Percentiles rank a stretch among this genome's conserved stretches.
phyloP scores from a whole-genome alignment of 768 basidiomycete genomes.

The Pleurotus cornucopiae region DNA sequence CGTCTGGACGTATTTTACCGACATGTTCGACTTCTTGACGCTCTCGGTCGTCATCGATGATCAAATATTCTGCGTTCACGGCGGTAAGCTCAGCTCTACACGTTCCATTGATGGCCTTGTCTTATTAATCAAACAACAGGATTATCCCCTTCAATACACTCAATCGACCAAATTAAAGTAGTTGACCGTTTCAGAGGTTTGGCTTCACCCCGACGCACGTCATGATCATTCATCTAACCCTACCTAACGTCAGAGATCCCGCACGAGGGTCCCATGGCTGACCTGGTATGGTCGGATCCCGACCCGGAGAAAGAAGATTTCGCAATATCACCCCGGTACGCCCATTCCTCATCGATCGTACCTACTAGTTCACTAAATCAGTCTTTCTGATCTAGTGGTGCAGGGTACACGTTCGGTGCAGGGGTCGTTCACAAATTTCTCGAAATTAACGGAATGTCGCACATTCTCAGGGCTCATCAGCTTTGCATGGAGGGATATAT shows the following conservation, averaged over 20 bases:
- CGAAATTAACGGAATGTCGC: conserved; percentile 92
- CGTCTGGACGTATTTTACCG: conserved; percentile 99
- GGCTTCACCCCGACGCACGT: conserved; percentile 16
- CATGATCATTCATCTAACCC: conserved; percentile 15
- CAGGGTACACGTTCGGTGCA: conserved; percentile 97
- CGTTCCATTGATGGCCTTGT: too few relatives aligned
- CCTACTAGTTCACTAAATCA: conserved; percentile 10
- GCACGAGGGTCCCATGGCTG: conserved; percentile 99
- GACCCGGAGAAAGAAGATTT: conserved; percentile 99
- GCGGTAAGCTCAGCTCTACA: conserved; percentile 50
- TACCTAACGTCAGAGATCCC: conserved; percentile 75
- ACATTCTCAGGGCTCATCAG: conserved; percentile 97
- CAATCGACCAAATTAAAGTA: conserved; percentile 99
- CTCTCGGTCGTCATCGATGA: conserved; percentile 98
- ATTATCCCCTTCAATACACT: conserved; percentile 96
- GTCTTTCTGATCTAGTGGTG: conserved; percentile 59
- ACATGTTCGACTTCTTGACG: conserved; percentile 99
- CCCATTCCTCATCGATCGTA: conserved; percentile 14
- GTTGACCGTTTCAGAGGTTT: conserved; percentile 96
- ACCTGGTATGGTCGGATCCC: conserved; percentile 99
- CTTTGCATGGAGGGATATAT: conserved; percentile 99
- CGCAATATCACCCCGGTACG: conserved; percentile 94
- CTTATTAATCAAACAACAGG: conserved; percentile 38
- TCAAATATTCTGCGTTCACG: conserved; percentile 98
- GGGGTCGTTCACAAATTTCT: conserved; percentile 98